These are phyloP conservation scores for Sphaerosporella brunnea DNA, from an alignment of 495 filamentous ascomycete genomes.

Conservation along the genomic window DNA sequence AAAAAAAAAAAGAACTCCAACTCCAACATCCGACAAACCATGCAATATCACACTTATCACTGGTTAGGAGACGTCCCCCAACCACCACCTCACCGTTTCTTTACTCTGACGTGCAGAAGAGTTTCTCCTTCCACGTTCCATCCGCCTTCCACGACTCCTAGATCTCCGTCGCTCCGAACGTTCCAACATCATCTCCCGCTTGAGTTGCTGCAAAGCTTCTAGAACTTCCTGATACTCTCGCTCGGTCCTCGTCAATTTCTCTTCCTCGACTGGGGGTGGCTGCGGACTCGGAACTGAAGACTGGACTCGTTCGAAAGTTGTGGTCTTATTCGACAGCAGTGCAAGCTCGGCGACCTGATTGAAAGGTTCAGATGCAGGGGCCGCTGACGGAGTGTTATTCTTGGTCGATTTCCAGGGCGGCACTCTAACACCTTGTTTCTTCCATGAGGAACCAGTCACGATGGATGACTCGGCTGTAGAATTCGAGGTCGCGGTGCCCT, in stretches of 20 bases:
- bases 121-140: background rate
- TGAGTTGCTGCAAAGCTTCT: slow-evolving; percentile 10
- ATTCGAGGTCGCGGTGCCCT: no score
- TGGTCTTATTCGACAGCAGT: slow-evolving; percentile 2
- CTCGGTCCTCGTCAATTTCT: slow-evolving; percentile 22
- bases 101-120: background rate
- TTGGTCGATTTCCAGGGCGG: background rate
- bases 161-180: background rate
- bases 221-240: slow-evolving; percentile 22
- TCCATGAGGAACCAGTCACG: background rate
- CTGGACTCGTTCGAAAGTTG: background rate
- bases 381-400: background rate
- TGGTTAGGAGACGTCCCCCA: slow-evolving; percentile 6
- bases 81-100: slow-evolving; percentile 7
- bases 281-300: background rate
- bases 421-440: background rate
- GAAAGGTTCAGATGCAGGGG: background rate
- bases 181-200: slow-evolving; percentile 11
- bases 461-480: background rate
- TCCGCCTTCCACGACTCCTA: slow-evolving; percentile 5
- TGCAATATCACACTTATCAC: no score
- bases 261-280: background rate
- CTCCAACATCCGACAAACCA: no score
- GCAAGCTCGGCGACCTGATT: background rate
- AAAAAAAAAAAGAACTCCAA: no score